Evolutionary conservation across 768 basidiomycete genomes (phyloP).

Genomic region (Lactarius trivialis): DNA sequence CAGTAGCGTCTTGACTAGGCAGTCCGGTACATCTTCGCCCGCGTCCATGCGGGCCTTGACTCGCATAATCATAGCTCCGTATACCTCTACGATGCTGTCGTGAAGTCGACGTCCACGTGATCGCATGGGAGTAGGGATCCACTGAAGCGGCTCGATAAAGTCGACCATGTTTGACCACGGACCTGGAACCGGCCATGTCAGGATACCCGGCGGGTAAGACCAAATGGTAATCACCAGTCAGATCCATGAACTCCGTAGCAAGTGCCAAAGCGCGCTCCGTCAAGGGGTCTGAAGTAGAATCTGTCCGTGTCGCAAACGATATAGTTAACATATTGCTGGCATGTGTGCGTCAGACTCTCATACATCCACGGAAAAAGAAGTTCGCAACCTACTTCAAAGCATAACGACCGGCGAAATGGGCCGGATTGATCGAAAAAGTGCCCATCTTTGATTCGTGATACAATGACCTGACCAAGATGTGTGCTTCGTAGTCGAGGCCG

Average conservation of each 20-base stretch:
- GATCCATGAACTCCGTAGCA: conserved; percentile 39
- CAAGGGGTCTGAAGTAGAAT: conserved; percentile 34
- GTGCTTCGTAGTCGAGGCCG: conserved; percentile 36
- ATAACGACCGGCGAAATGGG: conserved; percentile 35
- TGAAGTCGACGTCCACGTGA: conserved; percentile 38
- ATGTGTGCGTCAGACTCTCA: conserved; percentile 7
- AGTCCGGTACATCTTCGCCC: conserved; percentile 32
- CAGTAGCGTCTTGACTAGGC: conserved; percentile 32
- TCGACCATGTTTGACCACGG: conserved; percentile 42
- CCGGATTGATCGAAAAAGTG: conserved; percentile 33
- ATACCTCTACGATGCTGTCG: conserved; percentile 28
- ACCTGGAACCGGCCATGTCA: conserved; percentile 24
- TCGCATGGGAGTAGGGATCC: conserved; percentile 34
- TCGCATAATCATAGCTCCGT: conserved; percentile 30
- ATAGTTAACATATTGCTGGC: conserved; percentile 43
- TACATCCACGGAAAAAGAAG: not conserved
- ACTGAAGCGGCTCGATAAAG: conserved; percentile 39
- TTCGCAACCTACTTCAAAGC: conserved; percentile 24
- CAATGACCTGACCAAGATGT: conserved; percentile 34
- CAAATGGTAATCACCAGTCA: conserved; percentile 24
- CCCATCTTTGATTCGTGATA: conserved; percentile 33
- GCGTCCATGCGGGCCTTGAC: conserved; percentile 29
- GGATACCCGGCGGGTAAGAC: not conserved
- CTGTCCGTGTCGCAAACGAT: conserved; percentile 39
- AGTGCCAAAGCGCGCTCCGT: conserved; percentile 34